These are phyloP conservation scores for Leishmania arabica DNA, from an alignment of 208 protist genomes.

Conservation along the genomic window DNA sequence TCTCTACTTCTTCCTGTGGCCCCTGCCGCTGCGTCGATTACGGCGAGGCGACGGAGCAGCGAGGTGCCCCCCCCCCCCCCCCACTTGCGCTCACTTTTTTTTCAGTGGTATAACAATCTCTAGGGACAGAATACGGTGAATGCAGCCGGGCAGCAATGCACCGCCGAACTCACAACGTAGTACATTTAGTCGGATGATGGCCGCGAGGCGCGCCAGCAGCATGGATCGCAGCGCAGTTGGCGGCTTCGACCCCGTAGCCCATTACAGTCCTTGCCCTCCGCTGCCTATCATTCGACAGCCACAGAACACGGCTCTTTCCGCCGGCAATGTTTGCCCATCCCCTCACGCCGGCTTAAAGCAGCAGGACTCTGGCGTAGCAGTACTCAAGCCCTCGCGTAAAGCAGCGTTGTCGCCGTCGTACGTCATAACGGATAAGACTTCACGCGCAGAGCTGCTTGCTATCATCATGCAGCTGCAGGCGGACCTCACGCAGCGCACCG, in stretches of 20 bases:
- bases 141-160: neutral
- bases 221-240: neutral
- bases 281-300: conserved; percentile 9
- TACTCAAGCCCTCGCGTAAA: too few relatives aligned
- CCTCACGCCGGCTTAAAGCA: too few relatives aligned
- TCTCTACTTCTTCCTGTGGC: neutral
- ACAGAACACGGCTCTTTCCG: neutral
- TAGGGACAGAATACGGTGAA: neutral
- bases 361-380: neutral
- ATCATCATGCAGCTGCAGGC: conserved; percentile 53
- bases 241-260: too few relatives aligned
- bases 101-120: neutral
- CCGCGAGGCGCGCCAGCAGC: conserved; percentile 3
- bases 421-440: conserved; percentile 37
- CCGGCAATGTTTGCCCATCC: neutral
- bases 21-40: neutral
- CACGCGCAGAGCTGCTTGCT: conserved; percentile 37
- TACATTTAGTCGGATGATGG: conserved; percentile 21
- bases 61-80: neutral
- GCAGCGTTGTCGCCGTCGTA: neutral
- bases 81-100: neutral
- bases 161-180: conserved; percentile 5
- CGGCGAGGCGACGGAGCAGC: neutral
- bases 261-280: neutral
- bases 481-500: conserved; percentile 69